A percentile compares a stretch with the other conserved stretches of the same genome.
Conservation (phyloP, 345 rosid genomes). For the Streptanthus diversifolius region DNA sequence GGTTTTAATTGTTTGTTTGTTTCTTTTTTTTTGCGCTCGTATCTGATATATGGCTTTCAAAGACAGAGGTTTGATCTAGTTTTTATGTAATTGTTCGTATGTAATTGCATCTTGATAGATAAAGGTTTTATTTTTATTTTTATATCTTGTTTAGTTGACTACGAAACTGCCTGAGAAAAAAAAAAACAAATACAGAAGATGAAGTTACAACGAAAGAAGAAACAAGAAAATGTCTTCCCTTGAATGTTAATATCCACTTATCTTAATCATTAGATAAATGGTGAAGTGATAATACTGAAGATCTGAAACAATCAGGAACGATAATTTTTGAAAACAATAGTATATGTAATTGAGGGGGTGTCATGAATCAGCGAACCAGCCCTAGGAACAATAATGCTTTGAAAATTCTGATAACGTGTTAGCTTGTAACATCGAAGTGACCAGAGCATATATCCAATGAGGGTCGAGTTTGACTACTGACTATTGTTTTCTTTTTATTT, state of each 20-base stretch:
- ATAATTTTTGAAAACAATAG: too few relatives aligned
- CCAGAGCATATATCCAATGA: background rate
- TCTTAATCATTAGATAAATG: background rate
- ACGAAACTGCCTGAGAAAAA: background rate
- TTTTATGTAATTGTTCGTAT: background rate
- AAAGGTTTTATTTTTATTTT: slow-evolving; percentile 2
- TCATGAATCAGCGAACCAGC: too few relatives aligned
- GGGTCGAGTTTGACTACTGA: background rate
- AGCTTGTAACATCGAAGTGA: slow-evolving; percentile 19
- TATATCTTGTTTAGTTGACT: slow-evolving; percentile 18
- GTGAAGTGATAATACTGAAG: background rate
- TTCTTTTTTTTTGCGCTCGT: background rate
- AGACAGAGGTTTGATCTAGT: background rate
- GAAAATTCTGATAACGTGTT: slow-evolving; percentile 17
- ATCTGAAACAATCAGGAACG: background rate
- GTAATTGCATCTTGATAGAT: background rate
- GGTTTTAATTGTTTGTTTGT: background rate
- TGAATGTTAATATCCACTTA: background rate
- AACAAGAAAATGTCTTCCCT: background rate
- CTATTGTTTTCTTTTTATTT: background rate
- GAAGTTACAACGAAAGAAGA: background rate
- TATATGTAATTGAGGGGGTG: too few relatives aligned
- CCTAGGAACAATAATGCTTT: too few relatives aligned
- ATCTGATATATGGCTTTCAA: background rate
- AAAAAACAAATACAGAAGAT: background rate